phyloP scores from a whole-genome alignment of 2,329 filamentous ascomycete genomes.

The Trematosphaeria pertusa region DNA sequence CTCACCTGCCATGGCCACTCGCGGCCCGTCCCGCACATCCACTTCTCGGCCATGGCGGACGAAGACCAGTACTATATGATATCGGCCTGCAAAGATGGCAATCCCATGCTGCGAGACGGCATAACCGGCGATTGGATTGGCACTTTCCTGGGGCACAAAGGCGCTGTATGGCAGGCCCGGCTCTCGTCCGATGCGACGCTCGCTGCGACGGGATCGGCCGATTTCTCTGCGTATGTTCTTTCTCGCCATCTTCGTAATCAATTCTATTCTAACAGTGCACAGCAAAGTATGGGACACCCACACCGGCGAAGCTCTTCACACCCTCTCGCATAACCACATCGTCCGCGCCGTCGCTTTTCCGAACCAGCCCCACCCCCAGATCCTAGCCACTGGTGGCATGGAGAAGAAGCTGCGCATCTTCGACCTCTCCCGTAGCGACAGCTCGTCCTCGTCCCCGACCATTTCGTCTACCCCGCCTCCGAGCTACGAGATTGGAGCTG shows the following conservation, averaged over 20 bases:
- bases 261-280: constrained; percentile 34
- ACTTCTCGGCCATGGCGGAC: constrained; percentile 83
- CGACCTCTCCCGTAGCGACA: constrained; percentile 71
- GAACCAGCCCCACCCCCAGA: constrained; percentile 74
- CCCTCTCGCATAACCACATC: constrained; percentile 91
- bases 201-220: constrained; percentile 91
- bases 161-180: constrained; percentile 94
- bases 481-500: constrained; percentile 86
- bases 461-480: constrained; percentile 58
- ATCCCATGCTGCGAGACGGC: constrained; percentile 97
- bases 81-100: constrained; percentile 96
- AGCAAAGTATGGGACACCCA: constrained; percentile 98
- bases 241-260: not conserved
- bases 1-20: constrained; percentile 95
- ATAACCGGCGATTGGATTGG: constrained; percentile 84
- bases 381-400: constrained; percentile 90
- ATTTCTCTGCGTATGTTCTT: constrained; percentile 83
- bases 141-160: constrained; percentile 97
- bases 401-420: constrained; percentile 98
- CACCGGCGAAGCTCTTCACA: constrained; percentile 86
- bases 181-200: constrained; percentile 86
- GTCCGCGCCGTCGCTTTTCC: constrained; percentile 89
- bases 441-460: constrained; percentile 23
- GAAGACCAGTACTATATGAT: constrained; percentile 90
- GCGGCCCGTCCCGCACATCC: constrained; percentile 87